Evolutionary conservation across 768 basidiomycete genomes (phyloP).

Genomic region (Amanita molliuscula): DNA sequence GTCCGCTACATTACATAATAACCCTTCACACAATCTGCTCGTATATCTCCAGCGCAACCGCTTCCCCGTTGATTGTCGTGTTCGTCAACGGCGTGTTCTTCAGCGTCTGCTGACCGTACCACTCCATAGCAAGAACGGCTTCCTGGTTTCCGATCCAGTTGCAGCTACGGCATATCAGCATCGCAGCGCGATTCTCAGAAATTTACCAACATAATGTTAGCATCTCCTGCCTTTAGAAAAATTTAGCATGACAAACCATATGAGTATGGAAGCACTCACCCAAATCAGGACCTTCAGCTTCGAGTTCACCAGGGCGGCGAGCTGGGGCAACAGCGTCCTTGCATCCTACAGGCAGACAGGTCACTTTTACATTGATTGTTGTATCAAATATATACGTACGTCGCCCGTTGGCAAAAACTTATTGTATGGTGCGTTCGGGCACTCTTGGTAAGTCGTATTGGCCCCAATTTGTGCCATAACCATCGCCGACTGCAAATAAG

Average conservation of each 20-base stretch:
- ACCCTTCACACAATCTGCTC: conserved; percentile 31
- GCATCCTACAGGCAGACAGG: conserved; percentile 30
- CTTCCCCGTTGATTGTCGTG: conserved; percentile 42
- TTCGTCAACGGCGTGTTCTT: conserved; percentile 34
- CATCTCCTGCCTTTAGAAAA: conserved; percentile 30
- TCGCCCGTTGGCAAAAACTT: conserved; percentile 46
- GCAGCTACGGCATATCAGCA: conserved; percentile 20
- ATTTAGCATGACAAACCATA: conserved; percentile 12
- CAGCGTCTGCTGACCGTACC: conserved; percentile 30
- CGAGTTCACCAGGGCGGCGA: conserved; percentile 34
- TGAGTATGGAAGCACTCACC: conserved; percentile 20
- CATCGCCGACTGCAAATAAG: conserved; percentile 27
- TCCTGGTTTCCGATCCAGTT: conserved; percentile 39
- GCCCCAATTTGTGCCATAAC: conserved; percentile 43
- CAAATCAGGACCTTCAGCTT: conserved; percentile 32
- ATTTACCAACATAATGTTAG: conserved; percentile 37
- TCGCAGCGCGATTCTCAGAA: background rate
- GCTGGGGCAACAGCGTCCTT: conserved; percentile 38
- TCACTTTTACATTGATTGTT: background rate
- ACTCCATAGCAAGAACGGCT: conserved; percentile 31
- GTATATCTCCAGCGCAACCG: conserved; percentile 48
- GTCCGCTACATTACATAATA: background rate
- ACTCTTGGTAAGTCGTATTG: conserved; percentile 35
- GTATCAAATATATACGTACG: conserved; percentile 19
- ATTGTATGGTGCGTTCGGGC: conserved; percentile 30